Conservation (phyloP, 1,284 basidiomycete species). For the Cryptococcus jaspeensis region DNA sequence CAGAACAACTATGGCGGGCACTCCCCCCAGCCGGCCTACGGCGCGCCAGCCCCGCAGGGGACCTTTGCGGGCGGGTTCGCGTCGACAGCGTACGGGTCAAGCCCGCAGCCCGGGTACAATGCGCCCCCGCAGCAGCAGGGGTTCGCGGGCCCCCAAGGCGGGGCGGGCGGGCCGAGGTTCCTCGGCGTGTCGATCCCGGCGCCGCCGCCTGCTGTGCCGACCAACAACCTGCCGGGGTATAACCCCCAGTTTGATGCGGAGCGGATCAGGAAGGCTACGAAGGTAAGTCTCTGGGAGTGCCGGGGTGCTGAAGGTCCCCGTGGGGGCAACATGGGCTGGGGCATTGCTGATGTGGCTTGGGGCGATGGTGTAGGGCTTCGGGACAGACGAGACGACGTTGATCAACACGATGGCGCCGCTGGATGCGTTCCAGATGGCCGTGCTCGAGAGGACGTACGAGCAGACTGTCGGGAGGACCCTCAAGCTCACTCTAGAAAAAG, state of each 20-base stretch:
- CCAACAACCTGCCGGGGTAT: slow-evolving; percentile 41
- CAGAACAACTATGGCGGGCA: slow-evolving; percentile 15
- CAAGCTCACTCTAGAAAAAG: slow-evolving; percentile 49
- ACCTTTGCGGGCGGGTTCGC: no score
- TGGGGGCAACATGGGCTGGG: not conserved
- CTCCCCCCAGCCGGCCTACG: slow-evolving; percentile 14
- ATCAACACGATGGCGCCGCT: slow-evolving; percentile 47
- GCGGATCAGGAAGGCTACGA: slow-evolving; percentile 51
- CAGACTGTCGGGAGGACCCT: slow-evolving; percentile 43
- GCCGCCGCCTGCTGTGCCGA: slow-evolving; percentile 43
- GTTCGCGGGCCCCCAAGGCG: slow-evolving; percentile 9
- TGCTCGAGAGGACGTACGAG: slow-evolving; percentile 47
- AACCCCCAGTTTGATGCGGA: slow-evolving; percentile 50
- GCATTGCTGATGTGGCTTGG: not conserved
- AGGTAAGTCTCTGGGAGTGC: slow-evolving; percentile 24
- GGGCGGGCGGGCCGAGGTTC: slow-evolving; percentile 33
- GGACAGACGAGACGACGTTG: slow-evolving; percentile 48
- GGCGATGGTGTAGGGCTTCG: slow-evolving; percentile 39
- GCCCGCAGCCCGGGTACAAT: no score
- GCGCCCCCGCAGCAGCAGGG: no score
- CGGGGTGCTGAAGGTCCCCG: not conserved
- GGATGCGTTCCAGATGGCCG: slow-evolving; percentile 50
- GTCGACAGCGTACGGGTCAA: no score
- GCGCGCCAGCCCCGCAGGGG: slow-evolving; percentile 18
- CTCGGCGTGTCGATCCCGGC: slow-evolving; percentile 46